Conservation (phyloP, 208 protist genomes). For the Porcisia deanei region DNA sequence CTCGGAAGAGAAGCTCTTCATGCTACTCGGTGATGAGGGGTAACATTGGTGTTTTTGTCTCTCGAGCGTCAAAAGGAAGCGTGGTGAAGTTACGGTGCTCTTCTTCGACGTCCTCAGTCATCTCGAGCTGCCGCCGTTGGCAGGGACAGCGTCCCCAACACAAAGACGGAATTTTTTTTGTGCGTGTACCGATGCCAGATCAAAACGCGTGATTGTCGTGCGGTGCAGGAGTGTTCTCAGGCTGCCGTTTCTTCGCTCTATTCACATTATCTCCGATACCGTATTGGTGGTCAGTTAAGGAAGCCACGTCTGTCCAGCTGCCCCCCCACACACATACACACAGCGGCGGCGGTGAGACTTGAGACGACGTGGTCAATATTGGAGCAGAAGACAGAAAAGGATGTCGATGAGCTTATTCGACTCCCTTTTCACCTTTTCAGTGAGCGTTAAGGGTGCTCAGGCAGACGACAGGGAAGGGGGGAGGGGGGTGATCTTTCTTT, state of each 20-base stretch:
- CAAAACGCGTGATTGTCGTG: slow-evolving; percentile 51
- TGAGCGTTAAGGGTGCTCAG: slow-evolving; percentile 14
- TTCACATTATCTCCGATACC: slow-evolving; percentile 42
- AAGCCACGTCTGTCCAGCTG: background rate
- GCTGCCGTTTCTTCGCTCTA: slow-evolving; percentile 50
- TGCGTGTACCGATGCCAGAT: slow-evolving; percentile 46
- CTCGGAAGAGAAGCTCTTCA: slow-evolving; percentile 39
- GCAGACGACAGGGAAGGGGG: background rate
- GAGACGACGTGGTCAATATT: background rate
- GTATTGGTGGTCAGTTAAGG: slow-evolving; percentile 10
- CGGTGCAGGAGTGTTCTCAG: slow-evolving; percentile 44
- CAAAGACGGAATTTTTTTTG: slow-evolving; percentile 43
- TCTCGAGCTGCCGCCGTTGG: background rate
- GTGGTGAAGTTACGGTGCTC: slow-evolving; percentile 5
- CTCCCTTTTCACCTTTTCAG: slow-evolving; percentile 51
- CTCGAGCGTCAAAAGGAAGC: slow-evolving; percentile 24
- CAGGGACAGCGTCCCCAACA: slow-evolving; percentile 26
- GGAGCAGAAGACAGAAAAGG: slow-evolving; percentile 29
- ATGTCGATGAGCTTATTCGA: slow-evolving; percentile 46
- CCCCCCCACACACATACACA: background rate
- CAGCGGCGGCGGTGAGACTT: background rate
- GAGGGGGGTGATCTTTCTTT: slow-evolving; percentile 8
- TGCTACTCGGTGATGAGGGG: slow-evolving; percentile 43
- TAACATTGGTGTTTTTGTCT: slow-evolving; percentile 54
- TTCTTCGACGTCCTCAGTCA: background rate